Conservation (phyloP, 345 rosid genomes). For the Eucalyptus sideroxylon region DNA sequence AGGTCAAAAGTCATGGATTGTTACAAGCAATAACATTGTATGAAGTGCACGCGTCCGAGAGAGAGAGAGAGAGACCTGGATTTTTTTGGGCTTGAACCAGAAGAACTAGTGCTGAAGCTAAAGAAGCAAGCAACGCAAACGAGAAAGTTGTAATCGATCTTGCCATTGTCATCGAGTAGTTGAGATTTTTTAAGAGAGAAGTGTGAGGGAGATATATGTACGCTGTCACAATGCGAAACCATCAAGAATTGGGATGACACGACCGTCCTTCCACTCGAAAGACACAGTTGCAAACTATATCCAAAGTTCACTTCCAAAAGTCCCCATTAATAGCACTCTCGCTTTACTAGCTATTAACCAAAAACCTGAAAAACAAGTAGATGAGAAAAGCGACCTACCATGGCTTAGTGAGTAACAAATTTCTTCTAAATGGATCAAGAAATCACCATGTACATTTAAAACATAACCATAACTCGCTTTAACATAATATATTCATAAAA, state of each 20-base stretch:
- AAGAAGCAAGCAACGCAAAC: background rate
- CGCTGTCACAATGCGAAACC: too few species aligned
- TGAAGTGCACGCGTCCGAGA: background rate
- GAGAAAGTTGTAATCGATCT: background rate
- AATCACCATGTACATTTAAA: too few species aligned
- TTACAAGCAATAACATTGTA: background rate
- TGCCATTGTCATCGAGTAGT: background rate
- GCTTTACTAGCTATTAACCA: too few species aligned
- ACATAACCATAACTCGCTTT: too few species aligned
- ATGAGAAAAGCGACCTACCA: too few species aligned
- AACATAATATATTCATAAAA: too few species aligned
- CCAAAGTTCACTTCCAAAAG: too few species aligned
- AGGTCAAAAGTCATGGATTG: background rate
- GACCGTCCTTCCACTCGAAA: too few species aligned
- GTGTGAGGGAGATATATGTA: background rate
- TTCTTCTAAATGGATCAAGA: rapidly evolving
- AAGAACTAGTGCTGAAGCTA: background rate
- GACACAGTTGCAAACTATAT: rapidly evolving
- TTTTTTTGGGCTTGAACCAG: background rate
- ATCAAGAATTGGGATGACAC: too few species aligned
- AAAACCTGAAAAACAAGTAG: too few species aligned
- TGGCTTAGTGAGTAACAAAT: too few species aligned
- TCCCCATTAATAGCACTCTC: too few species aligned
- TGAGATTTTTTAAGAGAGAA: background rate
- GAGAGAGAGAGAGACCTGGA: background rate